Evolutionary conservation across 1,284 basidiomycete species (phyloP), one percentile per base, ranked within the genome.

Genomic region (Moesziomyces sp.): DNA sequence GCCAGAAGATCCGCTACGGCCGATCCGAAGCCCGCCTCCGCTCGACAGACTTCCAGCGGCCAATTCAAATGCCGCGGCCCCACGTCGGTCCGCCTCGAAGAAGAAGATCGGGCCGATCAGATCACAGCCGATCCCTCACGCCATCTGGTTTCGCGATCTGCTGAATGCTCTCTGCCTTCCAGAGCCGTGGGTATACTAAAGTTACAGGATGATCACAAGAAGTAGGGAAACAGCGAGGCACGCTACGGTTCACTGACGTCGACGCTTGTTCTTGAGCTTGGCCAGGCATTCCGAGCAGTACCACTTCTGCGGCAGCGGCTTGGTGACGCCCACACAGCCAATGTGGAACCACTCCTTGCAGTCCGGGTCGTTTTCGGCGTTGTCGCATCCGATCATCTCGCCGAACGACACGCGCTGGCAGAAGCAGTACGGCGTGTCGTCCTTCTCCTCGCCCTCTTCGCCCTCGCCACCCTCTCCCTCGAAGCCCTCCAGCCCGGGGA

Each of bases 321-420:
- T 82, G 45, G 75, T 77, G 19, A 83, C 73, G 19, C 82, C 82
- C 0, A 83, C 82, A 45, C 82, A 83, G 38, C 76, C 77, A 21
- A 83, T 80, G 60, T 83, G 82, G 70, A 83, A 83, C 82, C 82
- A 83, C 60, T 83, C 81, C 54, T 76, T 79, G 73, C 81, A 83
- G 46, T 81, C 79, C 19, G 69, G 70, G 30, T 71, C 64, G 61
- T 75, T 75, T 24, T 76, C 72, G 19, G 74, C 77, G 44, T 74
- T 74, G 62, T 79, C 74, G 60, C 76, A 79, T 49, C 74, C 71
- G 52, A 79, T 79, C 78, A 81, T 78, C 65, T 83, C 82, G 21
- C 82, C 82, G 28, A 82, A 83, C 10, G 81, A 83, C 3, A 79
- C 77, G 3, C 79, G 67, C 65, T 83, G 82, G 50, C 82, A 83